Base-by-base conservation (phyloP, 2,329 filamentous ascomycete species). In the Fusarium staphyleae region DNA sequence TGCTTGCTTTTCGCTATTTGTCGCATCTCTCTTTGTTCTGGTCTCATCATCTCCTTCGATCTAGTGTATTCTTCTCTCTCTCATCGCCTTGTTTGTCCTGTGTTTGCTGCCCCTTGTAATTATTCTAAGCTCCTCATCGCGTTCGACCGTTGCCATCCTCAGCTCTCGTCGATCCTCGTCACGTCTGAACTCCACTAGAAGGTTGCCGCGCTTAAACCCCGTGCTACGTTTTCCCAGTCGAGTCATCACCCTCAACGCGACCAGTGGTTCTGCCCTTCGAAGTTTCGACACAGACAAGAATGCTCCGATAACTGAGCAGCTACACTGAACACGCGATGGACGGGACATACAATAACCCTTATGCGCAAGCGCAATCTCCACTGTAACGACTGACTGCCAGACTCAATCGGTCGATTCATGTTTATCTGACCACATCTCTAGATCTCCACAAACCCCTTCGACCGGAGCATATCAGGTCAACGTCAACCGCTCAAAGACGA, bases 401-500 rank as follows among this genome's bases (percentile, higher is more conserved):
- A 14, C 16, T 30, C 12, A 5, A 36, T 15, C 29, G 8, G 24
- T 34, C 22, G n/a, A 30, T 30, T 19, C 30, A 29, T 53, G 28
- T 54, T 67, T 51, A 69, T 48, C 32, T 15, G 14, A 10, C 13
- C 29, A 37, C 22, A 9, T 32, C 30, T 47, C 16, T 37, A 73
- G 70, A 59, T 67, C 69, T 32, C 67, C 71, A 8, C 62, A 68
- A 33, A 67, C 71, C n/a, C 67, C 71, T 13, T 62, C 70, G 15
- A 68, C 63, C 47, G 71, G 65, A 52, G 67, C 74, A 19, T 96
- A 93, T 75, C 89, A 90, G 71, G 85, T 91, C 44, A 96, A 96
- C 72, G 87, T 97, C 41, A 93, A 90, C 75, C 87, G 93, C 57
- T 84, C 87, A 49, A 96, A 96, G 77, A 97, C 93, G 48, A 90